phyloP scores from a whole-genome alignment of 345 rosid genomes.

The Clarkia xantiana region DNA sequence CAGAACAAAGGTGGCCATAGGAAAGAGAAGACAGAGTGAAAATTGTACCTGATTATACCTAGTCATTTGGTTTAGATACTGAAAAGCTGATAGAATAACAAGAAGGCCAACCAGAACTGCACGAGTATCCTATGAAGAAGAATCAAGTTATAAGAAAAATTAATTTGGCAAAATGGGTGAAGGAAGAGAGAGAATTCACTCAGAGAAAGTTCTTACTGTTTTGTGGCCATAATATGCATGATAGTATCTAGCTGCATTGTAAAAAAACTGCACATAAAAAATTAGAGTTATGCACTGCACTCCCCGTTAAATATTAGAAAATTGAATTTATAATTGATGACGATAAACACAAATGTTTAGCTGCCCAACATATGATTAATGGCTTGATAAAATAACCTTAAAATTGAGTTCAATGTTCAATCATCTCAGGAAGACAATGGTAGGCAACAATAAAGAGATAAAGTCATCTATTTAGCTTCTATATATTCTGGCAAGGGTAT shows the following conservation, averaged over 20 bases:
- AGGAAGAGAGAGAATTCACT: conserved; percentile 5
- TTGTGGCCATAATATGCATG: conserved; percentile 87
- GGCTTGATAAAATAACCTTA: too few species aligned
- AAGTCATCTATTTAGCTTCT: too few species aligned
- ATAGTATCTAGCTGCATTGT: conserved; percentile 86
- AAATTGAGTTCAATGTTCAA: too few species aligned
- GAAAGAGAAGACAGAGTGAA: too few species aligned
- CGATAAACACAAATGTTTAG: too few species aligned
- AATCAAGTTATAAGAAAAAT: conserved; percentile 1
- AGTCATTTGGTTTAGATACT: conserved; percentile 64
- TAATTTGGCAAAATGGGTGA: neutral
- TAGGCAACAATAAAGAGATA: too few species aligned
- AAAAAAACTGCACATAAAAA: conserved; percentile 44
- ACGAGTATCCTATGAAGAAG: conserved; percentile 61
- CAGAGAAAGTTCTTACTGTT: conserved; percentile 40
- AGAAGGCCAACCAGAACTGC: conserved; percentile 80
- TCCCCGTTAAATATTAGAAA: too few species aligned
- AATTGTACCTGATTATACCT: conserved; percentile 70
- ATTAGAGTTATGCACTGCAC: neutral
- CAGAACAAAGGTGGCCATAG: too few species aligned
- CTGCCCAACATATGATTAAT: too few species aligned
- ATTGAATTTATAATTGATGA: too few species aligned
- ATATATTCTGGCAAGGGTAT: too few species aligned
- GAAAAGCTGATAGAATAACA: conserved; percentile 73
- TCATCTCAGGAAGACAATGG: too few species aligned